A percentile compares a stretch with the other conserved stretches of the same genome.
These are phyloP conservation scores for Leucaena leucocephala DNA, from an alignment of 306 rosid genomes.

Conservation along the genomic window DNA sequence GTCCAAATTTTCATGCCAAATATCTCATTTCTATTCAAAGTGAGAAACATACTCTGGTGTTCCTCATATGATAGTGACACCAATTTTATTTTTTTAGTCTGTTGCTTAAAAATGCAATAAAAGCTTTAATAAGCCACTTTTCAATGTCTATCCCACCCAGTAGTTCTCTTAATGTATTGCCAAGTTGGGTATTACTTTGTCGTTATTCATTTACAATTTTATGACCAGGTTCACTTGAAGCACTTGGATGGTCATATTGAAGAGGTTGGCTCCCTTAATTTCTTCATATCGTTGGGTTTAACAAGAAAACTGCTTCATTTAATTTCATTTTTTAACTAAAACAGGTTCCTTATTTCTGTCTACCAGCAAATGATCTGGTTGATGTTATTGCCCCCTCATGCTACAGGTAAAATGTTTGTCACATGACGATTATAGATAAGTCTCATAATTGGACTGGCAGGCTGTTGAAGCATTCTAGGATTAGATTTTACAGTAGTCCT, in stretches of 20 bases:
- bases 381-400: slow-evolving; percentile 99
- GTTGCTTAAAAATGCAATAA: background rate
- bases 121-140: background rate
- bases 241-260: slow-evolving; percentile 97
- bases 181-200: slow-evolving; percentile 21
- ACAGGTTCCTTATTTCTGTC: slow-evolving; percentile 98
- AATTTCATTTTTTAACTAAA: slow-evolving; percentile 44
- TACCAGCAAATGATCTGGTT: slow-evolving; percentile 95
- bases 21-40: background rate
- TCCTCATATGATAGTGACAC: background rate
- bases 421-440: background rate
- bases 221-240: slow-evolving; percentile 79
- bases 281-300: slow-evolving; percentile 30
- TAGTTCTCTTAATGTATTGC: slow-evolving; percentile 18
- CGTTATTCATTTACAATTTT: slow-evolving; percentile 8
- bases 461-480: background rate
- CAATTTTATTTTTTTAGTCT: background rate
- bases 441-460: background rate
- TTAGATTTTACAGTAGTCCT: slow-evolving; percentile 11
- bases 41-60: background rate
- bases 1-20: background rate
- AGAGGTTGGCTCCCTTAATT: slow-evolving; percentile 59
- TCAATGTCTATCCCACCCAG: background rate
- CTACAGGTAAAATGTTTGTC: slow-evolving; percentile 67
- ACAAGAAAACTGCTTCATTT: slow-evolving; percentile 42